A percentile compares a stretch with the other conserved stretches of the same genome.
Evolutionary conservation across 2,329 filamentous ascomycete species (phyloP).

Genomic region (Blastomyces gilchristii): DNA sequence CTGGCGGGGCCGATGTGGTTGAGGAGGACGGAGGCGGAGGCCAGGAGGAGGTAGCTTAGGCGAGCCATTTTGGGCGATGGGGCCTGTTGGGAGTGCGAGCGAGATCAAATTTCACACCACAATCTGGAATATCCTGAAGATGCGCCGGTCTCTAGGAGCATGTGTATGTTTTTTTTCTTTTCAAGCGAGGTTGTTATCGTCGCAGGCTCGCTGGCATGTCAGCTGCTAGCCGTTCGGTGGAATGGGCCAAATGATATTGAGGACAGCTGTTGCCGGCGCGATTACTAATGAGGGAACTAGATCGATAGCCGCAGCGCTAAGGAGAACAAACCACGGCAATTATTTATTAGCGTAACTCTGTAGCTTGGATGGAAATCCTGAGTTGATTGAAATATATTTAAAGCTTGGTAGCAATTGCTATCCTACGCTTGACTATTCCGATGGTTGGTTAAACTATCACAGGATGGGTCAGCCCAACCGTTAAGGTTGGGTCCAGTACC

Average conservation of each 20-base stretch:
- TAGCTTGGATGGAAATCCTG: neutral
- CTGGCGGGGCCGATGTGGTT: slow-evolving; percentile 48
- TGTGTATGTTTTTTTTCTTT: neutral
- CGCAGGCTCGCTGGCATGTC: too few relatives aligned
- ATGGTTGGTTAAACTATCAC: neutral
- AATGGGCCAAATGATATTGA: slow-evolving; percentile 1
- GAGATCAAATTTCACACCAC: neutral
- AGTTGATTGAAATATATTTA: neutral
- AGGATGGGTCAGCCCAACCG: neutral
- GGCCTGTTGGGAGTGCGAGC: neutral
- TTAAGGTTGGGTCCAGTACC: neutral
- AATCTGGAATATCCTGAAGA: neutral
- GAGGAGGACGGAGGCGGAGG: slow-evolving; percentile 38
- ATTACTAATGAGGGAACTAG: neutral
- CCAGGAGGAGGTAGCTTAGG: slow-evolving; percentile 37
- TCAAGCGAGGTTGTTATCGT: neutral
- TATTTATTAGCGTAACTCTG: too few relatives aligned
- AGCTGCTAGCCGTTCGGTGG: neutral
- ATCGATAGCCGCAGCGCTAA: too few relatives aligned
- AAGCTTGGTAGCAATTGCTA: slow-evolving; percentile 3
- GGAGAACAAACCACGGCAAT: too few relatives aligned
- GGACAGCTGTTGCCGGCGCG: slow-evolving; percentile 10
- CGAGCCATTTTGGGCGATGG: slow-evolving; percentile 33
- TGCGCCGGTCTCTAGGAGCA: neutral
- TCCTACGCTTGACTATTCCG: neutral